Conservation (phyloP, 305 asterid genomes). For the Solanum hybrid region DNA sequence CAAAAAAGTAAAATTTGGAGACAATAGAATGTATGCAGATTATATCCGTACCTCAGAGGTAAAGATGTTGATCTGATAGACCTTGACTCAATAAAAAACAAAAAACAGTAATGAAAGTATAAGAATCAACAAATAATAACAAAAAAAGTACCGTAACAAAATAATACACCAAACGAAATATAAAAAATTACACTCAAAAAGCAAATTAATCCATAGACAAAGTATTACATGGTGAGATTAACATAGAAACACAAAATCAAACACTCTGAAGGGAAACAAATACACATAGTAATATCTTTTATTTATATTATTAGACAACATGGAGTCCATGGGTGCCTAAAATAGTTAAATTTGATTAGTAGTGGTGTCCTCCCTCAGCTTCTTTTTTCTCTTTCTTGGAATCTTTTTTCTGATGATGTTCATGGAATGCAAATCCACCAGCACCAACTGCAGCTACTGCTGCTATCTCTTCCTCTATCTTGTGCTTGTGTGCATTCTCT, state of each 20-base stretch:
- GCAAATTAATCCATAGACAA: background rate
- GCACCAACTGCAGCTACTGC: conserved; percentile 25
- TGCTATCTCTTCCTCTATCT: conserved; percentile 23
- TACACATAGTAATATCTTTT: background rate
- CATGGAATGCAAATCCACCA: conserved; percentile 37
- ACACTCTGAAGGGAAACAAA: background rate
- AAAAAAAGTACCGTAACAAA: no score
- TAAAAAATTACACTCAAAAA: background rate
- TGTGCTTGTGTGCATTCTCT: conserved; percentile 31
- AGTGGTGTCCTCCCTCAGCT: conserved; percentile 3
- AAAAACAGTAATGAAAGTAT: no score
- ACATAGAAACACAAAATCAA: background rate
- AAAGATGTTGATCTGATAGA: background rate
- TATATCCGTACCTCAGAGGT: background rate
- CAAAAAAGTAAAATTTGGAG: background rate
- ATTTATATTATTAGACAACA: background rate
- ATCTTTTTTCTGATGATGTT: conserved; percentile 29
- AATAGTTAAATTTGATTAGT: background rate
- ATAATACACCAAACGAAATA: background rate
- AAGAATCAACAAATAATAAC: background rate
- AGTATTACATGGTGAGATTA: background rate
- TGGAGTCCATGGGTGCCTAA: background rate
- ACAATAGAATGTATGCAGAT: background rate
- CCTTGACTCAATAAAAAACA: background rate
- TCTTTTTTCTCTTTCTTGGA: conserved; percentile 7